These are phyloP conservation scores for Wickerhamomyces mucosus DNA, from an alignment of 805 yeast species.

Conservation along the genomic window DNA sequence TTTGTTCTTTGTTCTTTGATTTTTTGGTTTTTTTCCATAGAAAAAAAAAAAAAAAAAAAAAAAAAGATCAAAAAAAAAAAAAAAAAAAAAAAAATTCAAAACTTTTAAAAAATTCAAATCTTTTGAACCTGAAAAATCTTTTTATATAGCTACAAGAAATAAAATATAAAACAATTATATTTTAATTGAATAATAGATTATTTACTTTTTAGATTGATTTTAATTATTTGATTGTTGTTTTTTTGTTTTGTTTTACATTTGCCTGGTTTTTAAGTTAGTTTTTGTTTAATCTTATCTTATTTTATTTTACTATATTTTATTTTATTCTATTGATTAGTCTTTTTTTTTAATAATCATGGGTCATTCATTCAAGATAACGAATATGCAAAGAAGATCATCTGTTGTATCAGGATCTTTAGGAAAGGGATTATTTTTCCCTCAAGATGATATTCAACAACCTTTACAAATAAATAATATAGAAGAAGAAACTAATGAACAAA, in stretches of 20 bases:
- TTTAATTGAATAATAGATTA: neutral
- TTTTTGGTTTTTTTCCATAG: neutral
- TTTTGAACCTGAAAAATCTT: too few relatives aligned
- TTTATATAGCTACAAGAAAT: too few relatives aligned
- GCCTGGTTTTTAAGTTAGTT: neutral
- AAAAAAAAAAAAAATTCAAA: constrained; percentile 4
- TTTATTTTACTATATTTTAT: neutral
- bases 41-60: neutral
- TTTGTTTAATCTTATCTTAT: neutral
- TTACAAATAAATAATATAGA: neutral
- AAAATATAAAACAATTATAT: too few relatives aligned
- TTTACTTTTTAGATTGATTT: neutral
- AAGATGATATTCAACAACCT: constrained; percentile 1
- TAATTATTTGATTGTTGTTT: too few relatives aligned
- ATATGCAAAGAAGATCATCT: constrained; percentile 16
- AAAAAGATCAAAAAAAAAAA: neutral
- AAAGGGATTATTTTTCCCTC: constrained; percentile 16
- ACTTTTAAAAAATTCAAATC: too few relatives aligned
- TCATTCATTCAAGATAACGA: constrained; percentile 17
- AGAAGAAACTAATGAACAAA: neutral
- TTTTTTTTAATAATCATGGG: constrained; percentile 1
- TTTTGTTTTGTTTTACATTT: neutral
- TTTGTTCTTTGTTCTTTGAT: too few relatives aligned
- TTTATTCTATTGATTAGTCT: neutral
- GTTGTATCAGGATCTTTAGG: constrained; percentile 18